These are phyloP conservation scores for Penicillium sclerotiorum DNA, from an alignment of 2,329 filamentous ascomycete species.

Conservation along the genomic window DNA sequence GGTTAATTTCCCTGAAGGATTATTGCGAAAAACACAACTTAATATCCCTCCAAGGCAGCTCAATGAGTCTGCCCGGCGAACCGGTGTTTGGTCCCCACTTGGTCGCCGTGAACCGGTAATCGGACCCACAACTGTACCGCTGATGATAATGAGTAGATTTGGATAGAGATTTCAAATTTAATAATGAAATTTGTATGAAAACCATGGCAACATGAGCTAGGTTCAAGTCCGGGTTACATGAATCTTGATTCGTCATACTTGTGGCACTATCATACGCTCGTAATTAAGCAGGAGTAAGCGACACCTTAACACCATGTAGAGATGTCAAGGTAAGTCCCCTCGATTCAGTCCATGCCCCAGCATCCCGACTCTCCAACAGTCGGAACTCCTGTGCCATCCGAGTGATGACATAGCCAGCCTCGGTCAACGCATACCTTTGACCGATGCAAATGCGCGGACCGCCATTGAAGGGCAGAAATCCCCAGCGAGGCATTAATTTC, in stretches of 20 bases:
- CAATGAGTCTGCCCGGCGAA: neutral
- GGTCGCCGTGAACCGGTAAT: neutral
- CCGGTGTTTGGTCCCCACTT: neutral
- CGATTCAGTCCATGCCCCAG: neutral
- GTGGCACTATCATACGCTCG: no score
- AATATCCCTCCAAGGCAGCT: no score
- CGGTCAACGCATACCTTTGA: conserved; percentile 14
- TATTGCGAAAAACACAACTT: no score
- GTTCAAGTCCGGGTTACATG: no score
- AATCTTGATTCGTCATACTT: no score
- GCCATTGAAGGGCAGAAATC: conserved; percentile 36
- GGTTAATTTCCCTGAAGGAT: no score
- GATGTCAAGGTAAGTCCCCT: neutral
- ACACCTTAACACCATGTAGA: neutral
- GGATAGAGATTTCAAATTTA: no score
- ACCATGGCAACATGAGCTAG: no score
- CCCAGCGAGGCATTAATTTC: conserved; percentile 35
- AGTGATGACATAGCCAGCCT: neutral
- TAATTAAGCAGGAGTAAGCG: neutral
- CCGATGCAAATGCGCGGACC: conserved; percentile 33
- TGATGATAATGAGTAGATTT: no score
- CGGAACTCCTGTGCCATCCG: conserved; percentile 1
- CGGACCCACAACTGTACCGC: neutral
- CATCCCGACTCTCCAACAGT: neutral
- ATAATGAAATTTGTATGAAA: no score